Percentiles rank a stretch among this genome's conserved stretches.
Conservation (phyloP, 768 basidiomycete genomes). For the Favolaschia claudopus region DNA sequence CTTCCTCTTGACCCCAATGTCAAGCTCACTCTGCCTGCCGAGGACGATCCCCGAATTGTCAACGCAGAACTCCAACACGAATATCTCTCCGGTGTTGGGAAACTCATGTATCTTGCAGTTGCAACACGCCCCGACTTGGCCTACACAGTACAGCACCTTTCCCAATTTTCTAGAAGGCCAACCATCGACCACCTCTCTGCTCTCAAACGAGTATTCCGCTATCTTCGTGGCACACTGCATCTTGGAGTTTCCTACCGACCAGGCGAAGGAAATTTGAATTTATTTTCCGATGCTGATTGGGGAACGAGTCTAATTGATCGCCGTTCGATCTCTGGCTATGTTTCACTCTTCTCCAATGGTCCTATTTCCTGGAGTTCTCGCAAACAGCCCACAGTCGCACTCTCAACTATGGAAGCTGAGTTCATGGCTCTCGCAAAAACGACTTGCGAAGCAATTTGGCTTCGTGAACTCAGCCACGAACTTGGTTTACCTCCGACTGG, state of each 20-base stretch:
- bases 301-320: slow-evolving; percentile 30
- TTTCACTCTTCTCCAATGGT: slow-evolving; percentile 38
- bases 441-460: slow-evolving; percentile 41
- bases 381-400: slow-evolving; percentile 42
- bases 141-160: slow-evolving; percentile 33
- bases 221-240: slow-evolving; percentile 34
- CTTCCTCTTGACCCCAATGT: slow-evolving; percentile 29
- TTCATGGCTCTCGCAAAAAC: slow-evolving; percentile 44
- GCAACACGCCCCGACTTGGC: slow-evolving; percentile 44
- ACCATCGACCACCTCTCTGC: slow-evolving; percentile 39
- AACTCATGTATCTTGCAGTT: slow-evolving; percentile 12
- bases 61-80: slow-evolving; percentile 13
- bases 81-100: slow-evolving; percentile 35
- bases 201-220: slow-evolving; percentile 42
- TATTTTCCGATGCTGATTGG: slow-evolving; percentile 37
- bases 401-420: slow-evolving; percentile 49
- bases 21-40: slow-evolving; percentile 11
- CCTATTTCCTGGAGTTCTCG: slow-evolving; percentile 42
- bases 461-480: slow-evolving; percentile 23
- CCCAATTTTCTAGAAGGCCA: slow-evolving; percentile 38
- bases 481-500: slow-evolving; percentile 5
- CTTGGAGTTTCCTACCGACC: slow-evolving; percentile 19
- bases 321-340: slow-evolving; percentile 42
- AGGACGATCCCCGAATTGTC: neutral
- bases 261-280: neutral